Conservation (phyloP, 2,329 filamentous ascomycete genomes). For the Ophiostoma sp. region DNA sequence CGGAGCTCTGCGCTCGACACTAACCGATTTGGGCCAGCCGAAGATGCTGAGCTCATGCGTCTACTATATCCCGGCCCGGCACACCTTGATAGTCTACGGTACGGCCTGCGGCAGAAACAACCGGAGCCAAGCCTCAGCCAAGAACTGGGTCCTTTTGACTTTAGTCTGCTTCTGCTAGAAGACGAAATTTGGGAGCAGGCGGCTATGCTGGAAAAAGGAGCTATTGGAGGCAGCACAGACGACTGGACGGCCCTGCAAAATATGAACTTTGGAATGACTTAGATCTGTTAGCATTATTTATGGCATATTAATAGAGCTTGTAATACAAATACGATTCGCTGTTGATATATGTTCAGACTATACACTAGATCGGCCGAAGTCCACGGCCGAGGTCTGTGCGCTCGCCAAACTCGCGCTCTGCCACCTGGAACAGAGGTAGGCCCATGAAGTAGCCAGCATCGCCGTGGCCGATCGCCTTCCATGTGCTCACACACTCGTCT, state of each 20-base stretch:
- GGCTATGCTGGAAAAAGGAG: not conserved
- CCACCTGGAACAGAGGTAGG: constrained; percentile 29
- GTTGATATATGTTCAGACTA: not conserved
- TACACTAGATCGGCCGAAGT: constrained; percentile 17
- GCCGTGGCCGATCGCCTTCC: constrained; percentile 26
- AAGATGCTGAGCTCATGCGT: constrained; percentile 26
- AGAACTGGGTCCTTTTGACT: constrained; percentile 22
- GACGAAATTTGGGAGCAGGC: constrained; percentile 21
- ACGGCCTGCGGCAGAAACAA: constrained; percentile 20
- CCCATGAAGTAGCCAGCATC: constrained; percentile 27
- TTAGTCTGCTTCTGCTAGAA: constrained; percentile 22
- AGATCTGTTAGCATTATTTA: not conserved
- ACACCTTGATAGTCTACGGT: constrained; percentile 22
- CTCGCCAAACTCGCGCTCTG: constrained; percentile 28
- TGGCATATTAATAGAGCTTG: not conserved
- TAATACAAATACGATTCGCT: not conserved
- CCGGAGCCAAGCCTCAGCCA: constrained; percentile 12
- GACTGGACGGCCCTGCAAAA: constrained; percentile 12
- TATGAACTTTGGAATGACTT: constrained; percentile 13
- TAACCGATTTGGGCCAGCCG: constrained; percentile 21
- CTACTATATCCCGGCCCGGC: constrained; percentile 25
- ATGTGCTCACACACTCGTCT: constrained; percentile 30
- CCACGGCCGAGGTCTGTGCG: constrained; percentile 27
- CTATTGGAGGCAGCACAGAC: not conserved
- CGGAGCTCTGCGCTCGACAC: not conserved